phyloP scores from a whole-genome alignment of 1,139 yeast species.

The Geotrichum macrosporum region DNA sequence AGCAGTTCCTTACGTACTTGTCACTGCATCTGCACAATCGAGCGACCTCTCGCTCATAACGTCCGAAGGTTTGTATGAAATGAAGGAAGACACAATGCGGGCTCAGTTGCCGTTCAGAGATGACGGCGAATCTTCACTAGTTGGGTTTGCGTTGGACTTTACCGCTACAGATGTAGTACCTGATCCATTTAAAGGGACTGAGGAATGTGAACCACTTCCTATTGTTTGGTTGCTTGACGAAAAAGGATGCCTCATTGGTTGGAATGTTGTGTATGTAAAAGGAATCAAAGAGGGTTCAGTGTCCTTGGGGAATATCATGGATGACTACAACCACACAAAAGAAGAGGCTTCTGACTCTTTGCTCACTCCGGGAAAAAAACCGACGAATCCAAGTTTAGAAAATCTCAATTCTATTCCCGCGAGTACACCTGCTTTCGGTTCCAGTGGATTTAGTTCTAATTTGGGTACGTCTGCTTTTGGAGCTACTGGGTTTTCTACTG shows the following conservation, averaged over 20 bases:
- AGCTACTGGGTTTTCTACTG: neutral
- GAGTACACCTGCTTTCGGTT: neutral
- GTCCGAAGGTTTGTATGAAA: slow-evolving; percentile 38
- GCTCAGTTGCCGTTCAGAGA: slow-evolving; percentile 70
- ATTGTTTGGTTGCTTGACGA: slow-evolving; percentile 58
- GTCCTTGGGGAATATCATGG: slow-evolving; percentile 13
- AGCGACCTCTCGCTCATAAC: slow-evolving; percentile 53
- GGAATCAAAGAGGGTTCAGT: slow-evolving; percentile 25
- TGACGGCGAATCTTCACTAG: slow-evolving; percentile 59
- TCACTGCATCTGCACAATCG: slow-evolving; percentile 59
- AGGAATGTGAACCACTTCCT: slow-evolving; percentile 53
- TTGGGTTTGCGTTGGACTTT: slow-evolving; percentile 64
- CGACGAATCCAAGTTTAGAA: neutral
- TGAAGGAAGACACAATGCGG: slow-evolving; percentile 62
- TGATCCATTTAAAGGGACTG: slow-evolving; percentile 58
- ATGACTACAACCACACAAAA: slow-evolving; percentile 5
- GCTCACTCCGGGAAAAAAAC: neutral
- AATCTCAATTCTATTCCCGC: neutral
- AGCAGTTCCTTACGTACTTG: slow-evolving; percentile 36
- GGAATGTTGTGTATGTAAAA: slow-evolving; percentile 52
- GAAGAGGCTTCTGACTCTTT: slow-evolving; percentile 4
- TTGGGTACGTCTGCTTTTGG: slow-evolving; percentile 1
- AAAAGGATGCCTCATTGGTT: slow-evolving; percentile 56
- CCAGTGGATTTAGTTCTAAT: neutral
- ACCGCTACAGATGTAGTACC: slow-evolving; percentile 43